These are phyloP conservation scores for Stentor roeselii DNA, from an alignment of 73 alveolate genomes.

Conservation along the genomic window DNA sequence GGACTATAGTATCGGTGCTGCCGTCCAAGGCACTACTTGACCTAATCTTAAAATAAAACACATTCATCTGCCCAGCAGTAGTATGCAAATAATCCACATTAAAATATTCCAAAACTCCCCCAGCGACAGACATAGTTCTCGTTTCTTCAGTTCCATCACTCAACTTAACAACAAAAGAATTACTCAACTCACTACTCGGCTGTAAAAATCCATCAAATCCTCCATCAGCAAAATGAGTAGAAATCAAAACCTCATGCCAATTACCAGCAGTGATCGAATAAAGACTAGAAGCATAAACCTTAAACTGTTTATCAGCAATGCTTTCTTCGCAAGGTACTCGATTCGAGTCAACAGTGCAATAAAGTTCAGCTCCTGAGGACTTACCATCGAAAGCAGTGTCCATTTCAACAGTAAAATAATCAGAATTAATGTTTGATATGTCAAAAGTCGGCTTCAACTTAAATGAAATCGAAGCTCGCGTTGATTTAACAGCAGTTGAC, in stretches of 20 bases:
- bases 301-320: neutral
- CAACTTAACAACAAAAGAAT: neutral
- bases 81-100: neutral
- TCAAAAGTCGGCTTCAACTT: neutral
- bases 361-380: neutral
- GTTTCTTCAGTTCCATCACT: constrained; percentile 4
- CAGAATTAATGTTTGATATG: neutral
- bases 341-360: neutral
- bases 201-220: neutral
- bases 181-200: neutral
- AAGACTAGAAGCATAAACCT: neutral
- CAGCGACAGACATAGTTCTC: neutral
- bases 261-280: neutral
- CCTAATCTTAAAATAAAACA: neutral
- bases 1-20: neutral
- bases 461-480: neutral
- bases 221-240: neutral
- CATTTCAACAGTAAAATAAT: neutral
- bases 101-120: neutral
- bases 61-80: neutral
- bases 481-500: neutral
- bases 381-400: constrained; percentile 8
- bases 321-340: neutral
- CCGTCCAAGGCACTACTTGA: neutral
- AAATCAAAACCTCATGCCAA: constrained; percentile 3